Base-by-base conservation (phyloP, 805 yeast species). In the Ogataea chonburiensis region DNA sequence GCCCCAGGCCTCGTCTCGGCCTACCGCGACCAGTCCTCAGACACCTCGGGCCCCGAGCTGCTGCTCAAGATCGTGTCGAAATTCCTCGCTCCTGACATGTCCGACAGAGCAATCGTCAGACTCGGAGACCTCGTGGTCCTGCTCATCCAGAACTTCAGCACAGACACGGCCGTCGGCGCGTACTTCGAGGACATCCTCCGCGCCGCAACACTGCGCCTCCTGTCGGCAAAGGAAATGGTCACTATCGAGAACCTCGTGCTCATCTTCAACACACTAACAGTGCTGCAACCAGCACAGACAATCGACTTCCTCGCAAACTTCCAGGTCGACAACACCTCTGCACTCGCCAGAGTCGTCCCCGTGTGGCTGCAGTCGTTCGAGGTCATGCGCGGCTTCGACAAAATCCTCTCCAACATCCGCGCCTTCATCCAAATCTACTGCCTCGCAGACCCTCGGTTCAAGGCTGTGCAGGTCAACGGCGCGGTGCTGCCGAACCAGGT, bases 341-440 rank as follows among this genome's bases (percentile, higher is more conserved):
- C 83, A 1, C 63, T 88, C 7, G 64, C 64, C 16, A 60, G 71
- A 3, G 75, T 86, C 1, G 56, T 91, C 34, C 80, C 81, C 2
- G 80, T 84, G 34, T 93, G 98, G 98, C 71, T 91, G 31, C 77
- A 75, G 17, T 73, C 86, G 2, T 89, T 86, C 59, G 91, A 86
- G 49, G 77, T 81, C 2, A 74, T 89, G 24, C 70, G 91, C 42
- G 96, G 97, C 0, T 79, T 72, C 38, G 84, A 79, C 17, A 77
- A 77, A 40, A 86, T 89, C 31, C 70, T 75, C 43, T 77, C 68
- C 28, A 77, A 76, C 50, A 72, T 85, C n/a, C 55, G 73, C 18
- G 96, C 96, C 0, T 67, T 93, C 25, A 79, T 78, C 20, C 75
- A 75, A 37, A 64, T 93, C 1, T 87, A 70, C 50, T 65, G 74